Evolutionary conservation across 2,329 filamentous ascomycete genomes (phyloP).

Genomic region (Moelleriella libera): DNA sequence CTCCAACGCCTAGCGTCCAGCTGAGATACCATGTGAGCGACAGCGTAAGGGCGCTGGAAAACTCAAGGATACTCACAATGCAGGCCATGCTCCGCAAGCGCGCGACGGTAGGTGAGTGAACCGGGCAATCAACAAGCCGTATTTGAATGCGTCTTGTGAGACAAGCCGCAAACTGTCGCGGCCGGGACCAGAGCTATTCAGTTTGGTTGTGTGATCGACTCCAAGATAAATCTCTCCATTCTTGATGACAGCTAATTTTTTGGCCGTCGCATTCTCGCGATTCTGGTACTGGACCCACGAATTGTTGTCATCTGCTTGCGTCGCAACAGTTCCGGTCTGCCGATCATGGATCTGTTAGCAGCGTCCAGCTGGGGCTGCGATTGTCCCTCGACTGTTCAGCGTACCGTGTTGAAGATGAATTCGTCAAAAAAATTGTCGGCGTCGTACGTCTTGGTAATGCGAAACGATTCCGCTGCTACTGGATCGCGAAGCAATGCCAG

Average conservation of each 20-base stretch:
- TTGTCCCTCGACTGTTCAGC: background rate
- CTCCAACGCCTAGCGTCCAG: constrained; percentile 28
- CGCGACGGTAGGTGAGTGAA: constrained; percentile 39
- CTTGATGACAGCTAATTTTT: constrained; percentile 13
- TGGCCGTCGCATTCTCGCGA: constrained; percentile 15
- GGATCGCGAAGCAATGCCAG: background rate
- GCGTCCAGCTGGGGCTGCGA: background rate
- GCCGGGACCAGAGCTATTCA: constrained; percentile 12
- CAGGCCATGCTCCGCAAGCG: constrained; percentile 56
- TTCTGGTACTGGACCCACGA: constrained; percentile 33
- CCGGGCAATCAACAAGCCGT: constrained; percentile 48
- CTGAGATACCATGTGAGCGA: constrained; percentile 4
- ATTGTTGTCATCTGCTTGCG: constrained; percentile 9
- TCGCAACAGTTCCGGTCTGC: constrained; percentile 6
- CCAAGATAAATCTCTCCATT: constrained; percentile 20
- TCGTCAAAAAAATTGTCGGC: constrained; percentile 28
- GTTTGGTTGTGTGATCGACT: constrained; percentile 13
- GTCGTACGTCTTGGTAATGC: constrained; percentile 13
- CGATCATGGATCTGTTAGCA: constrained; percentile 6
- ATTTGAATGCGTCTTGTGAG: constrained; percentile 43
- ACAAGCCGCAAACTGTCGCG: constrained; percentile 49
- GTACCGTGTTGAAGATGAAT: constrained; percentile 19
- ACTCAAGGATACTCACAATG: constrained; percentile 28
- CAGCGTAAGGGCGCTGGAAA: no score
- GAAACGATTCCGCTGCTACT: background rate